Base-by-base conservation (phyloP, 768 basidiomycete species). In the Suillus discolor region DNA sequence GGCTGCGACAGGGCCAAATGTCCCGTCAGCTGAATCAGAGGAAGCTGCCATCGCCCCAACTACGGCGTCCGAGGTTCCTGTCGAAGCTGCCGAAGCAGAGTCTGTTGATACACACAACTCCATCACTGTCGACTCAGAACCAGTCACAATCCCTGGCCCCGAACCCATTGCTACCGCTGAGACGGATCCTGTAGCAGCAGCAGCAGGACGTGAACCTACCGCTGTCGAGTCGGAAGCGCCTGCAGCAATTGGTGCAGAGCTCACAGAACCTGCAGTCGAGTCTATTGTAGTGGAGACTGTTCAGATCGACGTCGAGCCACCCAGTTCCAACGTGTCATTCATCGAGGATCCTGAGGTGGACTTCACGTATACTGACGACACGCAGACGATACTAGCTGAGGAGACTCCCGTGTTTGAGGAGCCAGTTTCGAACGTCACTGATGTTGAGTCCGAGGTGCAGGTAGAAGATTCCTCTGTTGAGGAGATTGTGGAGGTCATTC, bases 291-390 rank as follows among this genome's bases (percentile, higher is more conserved):
- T 23, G n/a, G 62, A 55, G 31, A 61, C 62, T 25, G 39, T 63
- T 15, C 16, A 51, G 31, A 63, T 63, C 11, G 65, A 45, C 20
- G 31, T 66, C 16, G 65, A 65, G 49, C n/a, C 60, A 47, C 64
- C 64, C 25, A 62, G 57, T 36, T 49, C 64, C 23, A 61, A 31
- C 18, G 25, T 6, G 3, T 65, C 64, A 18, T 49, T 65, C 44
- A 13, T 62, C 3, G 64, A 65, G 42, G 64, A 65, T 39, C 59
- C 64, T 9, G 60, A 65, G 34, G 42, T 65, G 20, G 44, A 2
- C 23, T 61, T 62, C 11, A 11, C 31, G 8, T 6, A 20, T 16
- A 38, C 12, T 45, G 60, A n/a, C 4, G 64, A 47, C 31, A 38
- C 47, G 20, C 44, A 41, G 38, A 39, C 62, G 16, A n/a, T 55